A percentile compares a stretch with the other conserved stretches of the same genome.
Conservation (phyloP, 306 rosid genomes). For the Quercus gilva region DNA sequence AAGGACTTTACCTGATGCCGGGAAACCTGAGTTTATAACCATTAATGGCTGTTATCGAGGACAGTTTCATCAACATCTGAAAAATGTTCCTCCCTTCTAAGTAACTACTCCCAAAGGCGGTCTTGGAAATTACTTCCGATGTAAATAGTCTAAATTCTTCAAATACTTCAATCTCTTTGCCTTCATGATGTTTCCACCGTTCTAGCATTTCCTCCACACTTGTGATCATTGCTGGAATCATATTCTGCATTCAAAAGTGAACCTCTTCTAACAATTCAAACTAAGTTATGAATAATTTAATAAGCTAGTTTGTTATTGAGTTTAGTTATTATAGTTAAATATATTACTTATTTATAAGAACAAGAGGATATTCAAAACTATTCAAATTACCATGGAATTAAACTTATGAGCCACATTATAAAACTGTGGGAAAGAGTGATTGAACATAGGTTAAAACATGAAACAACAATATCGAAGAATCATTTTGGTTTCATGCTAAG, state of each 20-base stretch:
- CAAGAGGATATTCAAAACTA: no score
- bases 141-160: slow-evolving; percentile 26
- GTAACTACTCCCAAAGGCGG: neutral
- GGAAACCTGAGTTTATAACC: slow-evolving; percentile 6
- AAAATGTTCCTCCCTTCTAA: no score
- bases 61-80: neutral
- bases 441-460: no score
- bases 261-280: neutral
- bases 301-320: neutral
- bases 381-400: no score
- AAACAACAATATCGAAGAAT: no score
- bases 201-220: slow-evolving; percentile 23
- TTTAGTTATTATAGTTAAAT: no score
- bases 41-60: slow-evolving; percentile 2
- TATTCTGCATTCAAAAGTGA: neutral
- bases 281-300: neutral
- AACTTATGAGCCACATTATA: no score
- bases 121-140: slow-evolving; percentile 27
- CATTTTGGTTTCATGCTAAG: no score
- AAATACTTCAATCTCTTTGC: slow-evolving; percentile 27
- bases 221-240: slow-evolving; percentile 19
- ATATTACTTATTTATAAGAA: no score
- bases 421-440: no score
- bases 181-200: slow-evolving; percentile 17
- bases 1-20: slow-evolving; percentile 13